Evolutionary conservation across 75 land plant genomes (phyloP), one percentile per base, ranked within the genome.

Genomic region (Cryptomeria japonica): DNA sequence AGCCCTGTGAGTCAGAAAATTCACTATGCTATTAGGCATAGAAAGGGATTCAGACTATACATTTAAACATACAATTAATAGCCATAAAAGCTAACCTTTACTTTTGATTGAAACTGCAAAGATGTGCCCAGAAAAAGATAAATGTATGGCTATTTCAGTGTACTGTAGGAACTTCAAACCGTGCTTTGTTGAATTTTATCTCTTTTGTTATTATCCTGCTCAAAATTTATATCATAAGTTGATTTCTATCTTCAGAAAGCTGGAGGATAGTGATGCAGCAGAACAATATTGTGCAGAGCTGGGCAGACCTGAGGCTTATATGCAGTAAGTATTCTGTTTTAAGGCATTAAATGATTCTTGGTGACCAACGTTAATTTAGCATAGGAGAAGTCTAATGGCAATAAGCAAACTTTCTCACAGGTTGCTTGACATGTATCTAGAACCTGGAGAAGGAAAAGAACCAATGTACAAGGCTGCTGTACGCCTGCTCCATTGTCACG

Each of bases 401-500:
- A 56, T 51, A 51, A 75, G 70, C 51, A 86, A 36, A 10, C 55
- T 73, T 36, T 87, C n/a, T 51, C 10, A 84, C 90, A 98, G 99
- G 90, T 86, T 98, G 88, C 92, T 98, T 88, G 97, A 97, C 90
- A 94, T 98, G 96, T 98, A 98, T 91, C 93, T 98, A 90, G 92
- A 97, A 87, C 97, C 99, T 87, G 93, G 96, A 88, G 91, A 98
- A 87, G 98, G 98, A 10, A 96, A 93, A 87, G 95, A 95, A 87
- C 98, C 99, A 28, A 98, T 98, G 97, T 97, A 97, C 73, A 94
- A 91, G 58, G 99, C 99, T 88, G 99, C 99, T 36, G 96, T 97
- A 86, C 96, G 96, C 64, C 97, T 98, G 84, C 95, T 98, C 42
- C 96, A 97, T 90, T 93, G 95, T 64, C 97, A 97, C 91, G 99